Evolutionary conservation across 2,329 filamentous ascomycete species (phyloP).

Genomic region (Pyrenochaeta sp.): DNA sequence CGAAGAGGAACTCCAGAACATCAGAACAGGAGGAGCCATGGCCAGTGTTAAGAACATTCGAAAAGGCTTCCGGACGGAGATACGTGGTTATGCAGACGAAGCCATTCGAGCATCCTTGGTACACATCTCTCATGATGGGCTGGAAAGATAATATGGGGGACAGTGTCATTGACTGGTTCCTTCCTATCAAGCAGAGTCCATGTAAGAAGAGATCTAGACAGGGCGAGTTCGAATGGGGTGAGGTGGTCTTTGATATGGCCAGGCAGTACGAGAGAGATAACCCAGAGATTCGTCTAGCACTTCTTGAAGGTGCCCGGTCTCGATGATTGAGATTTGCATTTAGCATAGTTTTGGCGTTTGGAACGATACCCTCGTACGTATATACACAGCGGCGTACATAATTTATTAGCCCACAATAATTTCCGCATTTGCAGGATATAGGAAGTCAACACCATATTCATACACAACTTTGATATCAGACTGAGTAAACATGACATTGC

Average conservation of each 20-base stretch:
- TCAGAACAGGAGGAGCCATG: constrained; percentile 24
- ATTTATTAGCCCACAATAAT: background rate
- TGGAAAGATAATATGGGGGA: constrained; percentile 82
- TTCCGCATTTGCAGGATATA: background rate
- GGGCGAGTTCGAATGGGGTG: constrained; percentile 74
- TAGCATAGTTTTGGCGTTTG: constrained; percentile 24
- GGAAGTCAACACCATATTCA: background rate
- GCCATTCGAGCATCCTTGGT: constrained; percentile 84
- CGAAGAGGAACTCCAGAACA: constrained; percentile 12
- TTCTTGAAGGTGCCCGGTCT: constrained; percentile 18
- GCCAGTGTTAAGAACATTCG: constrained; percentile 28
- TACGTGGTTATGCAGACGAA: constrained; percentile 82
- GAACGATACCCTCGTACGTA: constrained; percentile 29
- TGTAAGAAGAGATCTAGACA: constrained; percentile 72
- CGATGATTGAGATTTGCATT: constrained; percentile 5
- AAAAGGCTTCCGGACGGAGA: constrained; percentile 56
- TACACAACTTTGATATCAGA: too few species aligned
- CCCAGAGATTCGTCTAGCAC: constrained; percentile 24
- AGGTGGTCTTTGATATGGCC: constrained; percentile 57
- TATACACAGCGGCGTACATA: background rate
- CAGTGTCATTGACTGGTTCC: constrained; percentile 75
- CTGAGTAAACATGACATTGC: too few species aligned
- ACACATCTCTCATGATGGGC: constrained; percentile 74
- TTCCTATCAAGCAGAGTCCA: constrained; percentile 78
- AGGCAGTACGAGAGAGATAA: constrained; percentile 33